Evolutionary conservation across 2,329 filamentous ascomycete species (phyloP), one percentile per base, ranked within the genome.

Genomic region (Sporothrix brunneoviolacea): DNA sequence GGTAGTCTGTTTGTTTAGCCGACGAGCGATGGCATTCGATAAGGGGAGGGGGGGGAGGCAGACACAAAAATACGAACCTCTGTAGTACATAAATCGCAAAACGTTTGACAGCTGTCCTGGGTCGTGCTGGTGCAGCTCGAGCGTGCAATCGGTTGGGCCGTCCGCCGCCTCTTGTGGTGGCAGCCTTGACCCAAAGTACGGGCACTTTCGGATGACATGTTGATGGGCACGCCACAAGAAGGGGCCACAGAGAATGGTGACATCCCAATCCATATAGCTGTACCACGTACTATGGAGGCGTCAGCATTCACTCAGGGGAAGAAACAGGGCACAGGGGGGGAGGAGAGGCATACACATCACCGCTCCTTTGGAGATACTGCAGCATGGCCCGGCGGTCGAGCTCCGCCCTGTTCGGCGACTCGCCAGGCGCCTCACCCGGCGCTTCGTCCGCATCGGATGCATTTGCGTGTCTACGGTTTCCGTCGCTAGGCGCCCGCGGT

Each of bases 1-100:
- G 45, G 50, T 58, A 61, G 16, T 48, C 59, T 13, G n/a, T n/a
- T n/a, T n/a, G n/a, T n/a, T n/a, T n/a, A n/a, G n/a, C n/a, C n/a
- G n/a, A n/a, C n/a, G n/a, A n/a, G n/a, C n/a, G n/a, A n/a, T n/a
- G n/a, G n/a, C n/a, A n/a, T n/a, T n/a, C n/a, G n/a, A 12, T 18
- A n/a, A 6, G 8, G 35, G 18, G 24, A 39, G 6, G 6, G 19
- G 19, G 19, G 18, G 37, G 6, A 12, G 8, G 15, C 6, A 22
- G 15, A n/a, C n/a, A n/a, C n/a, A n/a, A n/a, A n/a, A n/a, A 19
- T 3, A 7, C 13, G 42, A 49, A 61, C 61, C 38, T 4, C 57
- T 48, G 16, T 40, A 32, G 52, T 66, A 65, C 57, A 65, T 61
- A 53, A 59, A 66, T 5, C 51, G 49, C 4, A 66, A 43, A 1